Evolutionary conservation across 2,329 filamentous ascomycete species (phyloP), one percentile per base, ranked within the genome.

Genomic region (Graphilbum fragrans): DNA sequence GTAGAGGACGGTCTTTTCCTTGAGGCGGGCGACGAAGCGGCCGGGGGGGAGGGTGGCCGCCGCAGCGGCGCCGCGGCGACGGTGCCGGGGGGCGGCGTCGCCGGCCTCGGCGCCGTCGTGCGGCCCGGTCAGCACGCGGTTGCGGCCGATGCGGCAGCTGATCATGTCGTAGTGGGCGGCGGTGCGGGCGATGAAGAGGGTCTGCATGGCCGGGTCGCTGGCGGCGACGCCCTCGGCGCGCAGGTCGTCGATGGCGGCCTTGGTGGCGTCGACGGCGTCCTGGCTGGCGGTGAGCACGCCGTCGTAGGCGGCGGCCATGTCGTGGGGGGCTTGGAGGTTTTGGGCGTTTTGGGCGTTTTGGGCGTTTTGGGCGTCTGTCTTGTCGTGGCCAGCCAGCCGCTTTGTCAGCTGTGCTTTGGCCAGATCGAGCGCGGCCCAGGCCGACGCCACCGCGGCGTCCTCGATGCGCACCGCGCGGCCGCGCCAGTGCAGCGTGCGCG

Each of bases 151-250:
- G 58, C 92, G 76, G 88, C 88, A 96, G 55, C 86, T 88, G 43
- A 98, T 82, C 60, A 95, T 77, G 50, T 86, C 85, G 58, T 94
- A 96, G 60, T 92, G 94, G 43, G 96, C 86, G 2, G 90, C 87
- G 0, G 93, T 93, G 46, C 84, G 82, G 4, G 88, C 94, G 44
- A 98, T 82, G 50, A 94, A 88, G 36, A 98, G 66, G 52, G 87
- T 80, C 62, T 98, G 92, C 79, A 98, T 87, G 43, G 86, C 77
- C 29, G 77, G 65, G 55, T 98, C 90, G 43, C 86, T 80, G 57
- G 86, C 84, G 19, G 85, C 74, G 14, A 94, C 76, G 1, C 86
- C 84, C 57, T 98, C 92, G 45, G 74, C 79, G 39, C 77, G 75
- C 43, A 95, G 67, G 58, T 96, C 92, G 49, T 96, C 90, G 45